These are phyloP conservation scores for Colletotrichum falcatum DNA, from an alignment of 2,329 filamentous ascomycete genomes.

Conservation along the genomic window DNA sequence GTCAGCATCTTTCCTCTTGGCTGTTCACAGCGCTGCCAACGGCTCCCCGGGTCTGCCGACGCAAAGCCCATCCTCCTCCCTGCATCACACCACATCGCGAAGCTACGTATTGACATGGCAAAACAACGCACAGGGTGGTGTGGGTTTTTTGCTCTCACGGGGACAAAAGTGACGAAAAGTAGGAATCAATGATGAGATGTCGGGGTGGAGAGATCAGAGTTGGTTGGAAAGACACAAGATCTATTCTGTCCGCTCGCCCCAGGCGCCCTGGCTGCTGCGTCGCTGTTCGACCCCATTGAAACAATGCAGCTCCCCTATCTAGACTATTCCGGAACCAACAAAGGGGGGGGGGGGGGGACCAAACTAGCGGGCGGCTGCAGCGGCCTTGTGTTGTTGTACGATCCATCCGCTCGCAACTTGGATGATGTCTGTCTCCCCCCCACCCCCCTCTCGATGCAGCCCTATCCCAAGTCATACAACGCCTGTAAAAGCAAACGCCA, in stretches of 20 bases:
- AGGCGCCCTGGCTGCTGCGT: not conserved
- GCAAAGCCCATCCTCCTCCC: not conserved
- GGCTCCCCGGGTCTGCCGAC: conserved; percentile 24
- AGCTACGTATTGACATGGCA: not conserved
- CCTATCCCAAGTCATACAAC: conserved; percentile 15
- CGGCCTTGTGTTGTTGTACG: not conserved
- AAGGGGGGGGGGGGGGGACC: not conserved
- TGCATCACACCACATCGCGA: not conserved
- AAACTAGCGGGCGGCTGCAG: not conserved
- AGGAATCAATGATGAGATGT: not conserved
- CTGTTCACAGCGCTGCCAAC: conserved; percentile 8
- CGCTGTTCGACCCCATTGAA: not conserved
- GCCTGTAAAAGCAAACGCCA: conserved; percentile 18
- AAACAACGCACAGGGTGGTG: not conserved
- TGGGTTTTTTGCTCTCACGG: not conserved
- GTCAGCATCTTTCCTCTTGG: not conserved
- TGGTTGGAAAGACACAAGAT: not conserved
- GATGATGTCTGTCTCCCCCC: not conserved
- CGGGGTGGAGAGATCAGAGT: conserved; percentile 8
- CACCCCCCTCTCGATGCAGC: not conserved
- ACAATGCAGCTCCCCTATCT: not conserved
- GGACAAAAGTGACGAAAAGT: not conserved
- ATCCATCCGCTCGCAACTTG: not conserved
- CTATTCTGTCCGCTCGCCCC: not conserved
- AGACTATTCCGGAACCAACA: not conserved